These are phyloP conservation scores for Fusarium torulosum DNA, from an alignment of 2,329 filamentous ascomycete genomes.

Conservation along the genomic window DNA sequence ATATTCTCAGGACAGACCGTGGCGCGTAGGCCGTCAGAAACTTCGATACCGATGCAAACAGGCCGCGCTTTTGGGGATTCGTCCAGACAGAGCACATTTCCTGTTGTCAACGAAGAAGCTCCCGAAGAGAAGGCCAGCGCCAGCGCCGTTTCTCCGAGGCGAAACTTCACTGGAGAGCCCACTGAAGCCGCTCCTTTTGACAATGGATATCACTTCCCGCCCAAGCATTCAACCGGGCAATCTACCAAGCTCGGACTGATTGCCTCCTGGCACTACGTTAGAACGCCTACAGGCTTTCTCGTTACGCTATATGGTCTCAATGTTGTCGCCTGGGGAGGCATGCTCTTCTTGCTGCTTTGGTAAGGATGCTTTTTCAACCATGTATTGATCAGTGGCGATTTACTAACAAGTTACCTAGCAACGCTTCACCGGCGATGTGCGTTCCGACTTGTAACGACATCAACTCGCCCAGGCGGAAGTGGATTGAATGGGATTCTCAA, in stretches of 20 bases:
- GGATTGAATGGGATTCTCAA: conserved; percentile 88
- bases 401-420: conserved; percentile 36
- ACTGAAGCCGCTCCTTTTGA: conserved; percentile 59
- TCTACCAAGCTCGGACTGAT: conserved; percentile 68
- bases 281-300: conserved; percentile 80
- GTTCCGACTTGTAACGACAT: conserved; percentile 76
- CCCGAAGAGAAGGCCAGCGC: conserved; percentile 18
- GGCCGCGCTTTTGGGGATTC: conserved; percentile 42
- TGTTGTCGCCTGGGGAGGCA: conserved; percentile 89
- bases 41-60: conserved; percentile 34
- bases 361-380: conserved; percentile 57
- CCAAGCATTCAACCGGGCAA: conserved; percentile 69
- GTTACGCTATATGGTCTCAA: conserved; percentile 85
- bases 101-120: conserved; percentile 41
- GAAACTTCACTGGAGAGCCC: conserved; percentile 43
- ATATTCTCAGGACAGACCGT: conserved; percentile 49
- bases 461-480: conserved; percentile 80
- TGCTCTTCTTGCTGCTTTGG: conserved; percentile 87
- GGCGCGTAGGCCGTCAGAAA: conserved; percentile 33
- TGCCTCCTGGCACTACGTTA: conserved; percentile 78
- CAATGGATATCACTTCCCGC: conserved; percentile 76
- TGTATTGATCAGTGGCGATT: background rate
- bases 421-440: conserved; percentile 75
- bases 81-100: conserved; percentile 40
- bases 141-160: conserved; percentile 12